phyloP scores from a whole-genome alignment of 1,139 yeast genomes.

The Keqinozyma sinolaborantium region DNA sequence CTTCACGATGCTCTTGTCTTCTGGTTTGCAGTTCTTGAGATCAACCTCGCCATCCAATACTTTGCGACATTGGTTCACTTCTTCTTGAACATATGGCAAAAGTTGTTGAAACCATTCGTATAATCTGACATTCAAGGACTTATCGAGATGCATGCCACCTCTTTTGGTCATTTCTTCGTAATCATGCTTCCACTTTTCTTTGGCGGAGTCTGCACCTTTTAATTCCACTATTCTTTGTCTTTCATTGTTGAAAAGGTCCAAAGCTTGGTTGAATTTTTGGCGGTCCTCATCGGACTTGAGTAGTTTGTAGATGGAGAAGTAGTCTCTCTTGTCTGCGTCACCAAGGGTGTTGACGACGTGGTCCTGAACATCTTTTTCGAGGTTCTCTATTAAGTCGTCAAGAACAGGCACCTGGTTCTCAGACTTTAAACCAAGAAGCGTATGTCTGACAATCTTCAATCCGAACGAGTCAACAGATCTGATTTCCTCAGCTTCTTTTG shows the following conservation, averaged over 20 bases:
- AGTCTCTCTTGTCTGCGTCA: slow-evolving; percentile 45
- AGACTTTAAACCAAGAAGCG: slow-evolving; percentile 61
- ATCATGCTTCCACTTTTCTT: slow-evolving; percentile 83
- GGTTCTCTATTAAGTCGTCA: slow-evolving; percentile 30
- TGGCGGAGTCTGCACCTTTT: slow-evolving; percentile 81
- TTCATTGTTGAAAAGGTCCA: slow-evolving; percentile 66
- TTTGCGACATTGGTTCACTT: slow-evolving; percentile 47
- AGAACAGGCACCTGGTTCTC: slow-evolving; percentile 25
- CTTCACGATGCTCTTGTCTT: slow-evolving; percentile 33
- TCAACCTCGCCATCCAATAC: slow-evolving; percentile 22
- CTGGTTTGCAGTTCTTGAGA: slow-evolving; percentile 15
- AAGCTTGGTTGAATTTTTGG: slow-evolving; percentile 53
- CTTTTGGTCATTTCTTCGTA: slow-evolving; percentile 66
- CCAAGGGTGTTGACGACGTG: slow-evolving; percentile 27
- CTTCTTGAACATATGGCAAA: slow-evolving; percentile 66
- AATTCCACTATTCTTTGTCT: slow-evolving; percentile 77
- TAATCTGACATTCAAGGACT: slow-evolving; percentile 65
- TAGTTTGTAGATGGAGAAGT: slow-evolving; percentile 58
- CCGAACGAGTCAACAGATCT: slow-evolving; percentile 76
- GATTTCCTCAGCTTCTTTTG: slow-evolving; percentile 56
- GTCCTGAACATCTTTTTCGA: slow-evolving; percentile 26
- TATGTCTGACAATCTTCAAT: slow-evolving; percentile 74
- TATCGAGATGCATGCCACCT: slow-evolving; percentile 56
- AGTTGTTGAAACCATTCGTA: slow-evolving; percentile 77
- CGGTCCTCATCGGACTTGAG: slow-evolving; percentile 52